Percentiles rank a stretch among this genome's conserved stretches.
phyloP scores from a whole-genome alignment of 345 rosid genomes.

The Anastatica hierochuntica region DNA sequence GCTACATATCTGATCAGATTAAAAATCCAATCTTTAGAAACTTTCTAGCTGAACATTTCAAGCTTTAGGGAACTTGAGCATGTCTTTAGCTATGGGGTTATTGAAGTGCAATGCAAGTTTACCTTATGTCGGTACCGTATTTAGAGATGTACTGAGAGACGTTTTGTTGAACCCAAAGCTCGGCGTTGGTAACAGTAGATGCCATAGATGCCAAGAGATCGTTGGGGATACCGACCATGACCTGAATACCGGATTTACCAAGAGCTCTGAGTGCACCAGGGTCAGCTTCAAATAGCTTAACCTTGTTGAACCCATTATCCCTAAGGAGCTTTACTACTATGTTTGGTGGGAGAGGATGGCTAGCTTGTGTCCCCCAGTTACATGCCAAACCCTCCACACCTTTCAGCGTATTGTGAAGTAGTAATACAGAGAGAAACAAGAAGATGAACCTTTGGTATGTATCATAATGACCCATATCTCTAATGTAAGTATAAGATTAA shows the following conservation, averaged over 20 bases:
- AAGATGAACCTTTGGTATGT: not conserved
- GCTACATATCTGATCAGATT: constrained; percentile 55
- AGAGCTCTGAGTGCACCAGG: constrained; percentile 68
- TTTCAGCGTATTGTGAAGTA: constrained; percentile 4
- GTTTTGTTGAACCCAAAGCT: constrained; percentile 64
- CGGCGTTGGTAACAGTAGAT: constrained; percentile 39
- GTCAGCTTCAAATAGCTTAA: constrained; percentile 88
- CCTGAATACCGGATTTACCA: constrained; percentile 74
- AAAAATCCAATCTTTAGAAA: not conserved
- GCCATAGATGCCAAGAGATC: constrained; percentile 60
- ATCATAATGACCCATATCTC: constrained; percentile 27
- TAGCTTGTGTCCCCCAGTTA: constrained; percentile 70
- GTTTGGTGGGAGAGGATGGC: constrained; percentile 56
- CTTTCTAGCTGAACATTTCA: not conserved
- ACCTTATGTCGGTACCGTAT: constrained; percentile 64
- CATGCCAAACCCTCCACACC: constrained; percentile 48
- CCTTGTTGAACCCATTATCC: constrained; percentile 78
- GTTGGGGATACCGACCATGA: constrained; percentile 93
- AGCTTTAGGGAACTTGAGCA: not conserved
- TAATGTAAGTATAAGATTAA: not conserved
- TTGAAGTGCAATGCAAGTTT: not conserved
- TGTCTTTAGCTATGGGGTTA: not conserved
- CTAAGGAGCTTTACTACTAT: constrained; percentile 59
- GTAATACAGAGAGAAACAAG: constrained; percentile 17
- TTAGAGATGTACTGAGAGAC: constrained; percentile 54